These are phyloP conservation scores for Pichia rugopelliculosa DNA, from an alignment of 805 yeast species.

Conservation along the genomic window DNA sequence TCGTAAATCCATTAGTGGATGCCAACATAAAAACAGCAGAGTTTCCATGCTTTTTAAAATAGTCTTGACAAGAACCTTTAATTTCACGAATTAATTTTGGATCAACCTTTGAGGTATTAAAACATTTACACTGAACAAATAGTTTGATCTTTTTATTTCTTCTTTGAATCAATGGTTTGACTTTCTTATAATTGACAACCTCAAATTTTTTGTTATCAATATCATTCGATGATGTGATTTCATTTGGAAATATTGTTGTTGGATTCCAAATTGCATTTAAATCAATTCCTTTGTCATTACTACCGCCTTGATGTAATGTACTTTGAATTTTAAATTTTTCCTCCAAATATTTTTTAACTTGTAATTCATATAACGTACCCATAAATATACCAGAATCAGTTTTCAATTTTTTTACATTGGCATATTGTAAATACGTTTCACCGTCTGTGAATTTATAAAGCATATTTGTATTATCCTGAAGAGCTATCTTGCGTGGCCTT, in stretches of 20 bases:
- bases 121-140: slow-evolving; percentile 51
- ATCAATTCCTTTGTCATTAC: slow-evolving; percentile 52
- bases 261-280: slow-evolving; percentile 45
- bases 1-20: slow-evolving; percentile 40
- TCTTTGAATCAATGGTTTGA: slow-evolving; percentile 22
- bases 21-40: slow-evolving; percentile 34
- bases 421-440: slow-evolving; percentile 28
- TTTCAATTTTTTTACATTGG: slow-evolving; percentile 29
- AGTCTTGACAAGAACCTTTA: slow-evolving; percentile 39
- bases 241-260: slow-evolving; percentile 15
- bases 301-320: slow-evolving; percentile 44
- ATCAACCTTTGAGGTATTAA: slow-evolving; percentile 32
- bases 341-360: slow-evolving; percentile 34
- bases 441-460: slow-evolving; percentile 15
- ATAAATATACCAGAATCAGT: slow-evolving; percentile 42
- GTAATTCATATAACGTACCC: slow-evolving; percentile 51
- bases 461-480: background rate
- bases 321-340: slow-evolving; percentile 31
- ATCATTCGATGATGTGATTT: background rate
- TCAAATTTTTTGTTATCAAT: slow-evolving; percentile 9
- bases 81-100: slow-evolving; percentile 46
- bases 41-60: slow-evolving; percentile 6
- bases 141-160: slow-evolving; percentile 29
- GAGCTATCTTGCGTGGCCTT: slow-evolving; percentile 3
- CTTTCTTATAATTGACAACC: slow-evolving; percentile 20